Evolutionary conservation across 2,329 filamentous ascomycete species (phyloP).

Genomic region (Xylariaceae sp.): DNA sequence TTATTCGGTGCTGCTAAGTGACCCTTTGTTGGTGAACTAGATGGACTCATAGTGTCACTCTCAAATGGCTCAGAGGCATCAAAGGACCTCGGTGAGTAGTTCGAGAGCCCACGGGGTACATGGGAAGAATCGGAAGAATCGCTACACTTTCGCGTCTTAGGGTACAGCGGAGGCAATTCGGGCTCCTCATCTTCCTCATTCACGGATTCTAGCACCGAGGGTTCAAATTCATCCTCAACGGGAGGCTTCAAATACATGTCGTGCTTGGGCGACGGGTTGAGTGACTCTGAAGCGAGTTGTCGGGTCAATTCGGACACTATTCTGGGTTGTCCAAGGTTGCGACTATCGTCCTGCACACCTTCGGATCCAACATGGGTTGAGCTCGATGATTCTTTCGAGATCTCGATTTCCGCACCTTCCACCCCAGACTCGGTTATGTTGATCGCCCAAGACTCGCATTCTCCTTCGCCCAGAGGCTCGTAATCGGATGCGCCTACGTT

Average conservation of each 20-base stretch:
- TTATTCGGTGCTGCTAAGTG: constrained; percentile 19
- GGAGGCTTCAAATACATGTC: constrained; percentile 12
- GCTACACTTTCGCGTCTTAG: constrained; percentile 24
- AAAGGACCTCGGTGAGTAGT: constrained; percentile 34
- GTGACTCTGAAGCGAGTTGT: constrained; percentile 28
- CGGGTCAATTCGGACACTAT: constrained; percentile 27
- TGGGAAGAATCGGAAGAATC: constrained; percentile 35
- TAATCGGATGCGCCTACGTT: constrained; percentile 12
- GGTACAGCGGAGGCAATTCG: constrained; percentile 28
- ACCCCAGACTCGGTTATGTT: constrained; percentile 12
- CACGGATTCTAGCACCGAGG: constrained; percentile 31
- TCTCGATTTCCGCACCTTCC: neutral
- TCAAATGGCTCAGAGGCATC: constrained; percentile 31
- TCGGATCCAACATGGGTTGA: constrained; percentile 21
- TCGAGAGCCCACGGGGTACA: constrained; percentile 35
- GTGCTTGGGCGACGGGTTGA: constrained; percentile 18
- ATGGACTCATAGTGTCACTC: constrained; percentile 40
- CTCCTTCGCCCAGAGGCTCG: constrained; percentile 10
- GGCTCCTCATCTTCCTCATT: constrained; percentile 32
- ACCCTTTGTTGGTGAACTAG: constrained; percentile 45
- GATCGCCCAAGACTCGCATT: constrained; percentile 12
- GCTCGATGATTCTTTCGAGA: neutral
- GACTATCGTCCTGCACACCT: constrained; percentile 11
- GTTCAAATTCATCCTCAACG: constrained; percentile 27
- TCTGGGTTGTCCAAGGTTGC: constrained; percentile 4